phyloP scores from a whole-genome alignment of 176 grass and related monocot genomes.

The Thalia dealbata region DNA sequence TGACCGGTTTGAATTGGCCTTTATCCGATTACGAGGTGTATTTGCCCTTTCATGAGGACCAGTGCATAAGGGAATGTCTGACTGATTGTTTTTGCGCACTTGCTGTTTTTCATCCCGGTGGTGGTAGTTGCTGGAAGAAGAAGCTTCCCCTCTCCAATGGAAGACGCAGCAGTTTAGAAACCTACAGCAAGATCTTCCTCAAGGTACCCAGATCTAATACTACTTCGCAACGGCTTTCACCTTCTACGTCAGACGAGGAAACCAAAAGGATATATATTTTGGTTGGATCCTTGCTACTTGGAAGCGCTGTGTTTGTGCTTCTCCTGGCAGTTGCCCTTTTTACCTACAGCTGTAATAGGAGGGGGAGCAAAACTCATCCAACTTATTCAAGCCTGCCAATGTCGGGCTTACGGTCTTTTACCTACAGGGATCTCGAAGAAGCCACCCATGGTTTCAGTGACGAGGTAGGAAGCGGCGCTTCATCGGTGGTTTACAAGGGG shows the following conservation, averaged over 20 bases:
- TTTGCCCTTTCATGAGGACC: background rate
- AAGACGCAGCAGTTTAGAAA: too few relatives aligned
- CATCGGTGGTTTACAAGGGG: slow-evolving; percentile 11
- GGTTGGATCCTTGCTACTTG: background rate
- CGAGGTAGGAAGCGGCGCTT: slow-evolving; percentile 5
- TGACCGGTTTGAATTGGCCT: slow-evolving; percentile 4
- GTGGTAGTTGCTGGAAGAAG: background rate
- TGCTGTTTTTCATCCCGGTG: background rate
- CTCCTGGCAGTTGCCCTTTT: background rate
- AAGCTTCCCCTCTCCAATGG: slow-evolving; percentile 10
- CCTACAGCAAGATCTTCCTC: background rate
- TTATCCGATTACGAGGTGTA: background rate
- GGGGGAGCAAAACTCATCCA: background rate
- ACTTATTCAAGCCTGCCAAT: background rate
- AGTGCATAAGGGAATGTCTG: slow-evolving; percentile 1
- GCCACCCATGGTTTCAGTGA: slow-evolving; percentile 15
- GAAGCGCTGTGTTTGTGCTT: background rate
- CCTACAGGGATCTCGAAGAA: slow-evolving; percentile 8
- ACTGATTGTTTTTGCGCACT: slow-evolving; percentile 5
- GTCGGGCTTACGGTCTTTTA: background rate
- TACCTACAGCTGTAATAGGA: background rate
- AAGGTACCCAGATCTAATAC: background rate
- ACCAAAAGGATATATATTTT: background rate
- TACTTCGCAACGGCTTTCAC: background rate
- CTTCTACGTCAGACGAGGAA: background rate